Evolutionary conservation across 495 filamentous ascomycete genomes (phyloP), one percentile per base, ranked within the genome.

Genomic region (Cudoniella acicularis): DNA sequence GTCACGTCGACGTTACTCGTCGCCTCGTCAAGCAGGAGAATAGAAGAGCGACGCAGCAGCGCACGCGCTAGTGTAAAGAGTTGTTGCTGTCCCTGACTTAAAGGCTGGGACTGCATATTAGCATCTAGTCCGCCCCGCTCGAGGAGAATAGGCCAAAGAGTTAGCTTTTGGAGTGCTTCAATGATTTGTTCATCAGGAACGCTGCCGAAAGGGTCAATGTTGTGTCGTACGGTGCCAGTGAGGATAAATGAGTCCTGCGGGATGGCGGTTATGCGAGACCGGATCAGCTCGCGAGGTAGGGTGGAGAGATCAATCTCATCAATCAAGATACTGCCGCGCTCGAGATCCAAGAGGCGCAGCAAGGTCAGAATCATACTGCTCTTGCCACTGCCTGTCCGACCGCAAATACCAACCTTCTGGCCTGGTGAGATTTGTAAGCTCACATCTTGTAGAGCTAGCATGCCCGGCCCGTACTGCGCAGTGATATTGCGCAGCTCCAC

Each of bases 131-230:
- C 59, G 1, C 59, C 59, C 10, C 3, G 18, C 23, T 16, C 3
- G 25, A 30, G 16, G 24, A 51, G 3, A 6, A 52, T 20, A 22
- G 3, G 3, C 54, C 54, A 48, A 10, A 56, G 22, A 17, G 17
- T 20, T 18, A 56, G 26, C 13, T 10, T 24, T 4, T 71, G 52
- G 64, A 71, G 48, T 61, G 64, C 13, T 67, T 23, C 0, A 9
- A 9, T 8, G 16, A 47, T 47, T 17, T n/a, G 20, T 8, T 8
- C 8, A 47, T 8, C 43, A 47, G 43, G 20, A 47, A 13, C n/a
- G n/a, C 36, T 9, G 23, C 23, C 10, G 17, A 97, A 96, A 0
- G 92, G 93, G 70, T 97, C 93, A 1, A 97, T 83, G 67, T 98
- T 98, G 68, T 77, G 91, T 46, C 93, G 82, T 10, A 71, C 68